Percentiles rank a stretch among this genome's conserved stretches.
phyloP scores from a whole-genome alignment of 2,329 filamentous ascomycete genomes.

The Diaporthe nobilis region DNA sequence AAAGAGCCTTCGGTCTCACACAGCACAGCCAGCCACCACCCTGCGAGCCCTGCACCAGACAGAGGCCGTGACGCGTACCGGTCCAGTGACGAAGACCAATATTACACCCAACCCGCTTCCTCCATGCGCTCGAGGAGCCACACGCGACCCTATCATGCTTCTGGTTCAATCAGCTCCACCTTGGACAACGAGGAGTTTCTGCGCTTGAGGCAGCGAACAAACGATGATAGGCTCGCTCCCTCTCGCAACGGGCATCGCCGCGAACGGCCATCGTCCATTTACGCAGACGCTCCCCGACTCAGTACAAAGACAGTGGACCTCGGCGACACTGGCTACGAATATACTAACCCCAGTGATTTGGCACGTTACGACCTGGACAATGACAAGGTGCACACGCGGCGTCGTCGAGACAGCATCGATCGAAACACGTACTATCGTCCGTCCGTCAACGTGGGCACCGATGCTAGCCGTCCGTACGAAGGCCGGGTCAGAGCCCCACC shows the following conservation, averaged over 20 bases:
- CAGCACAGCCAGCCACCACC: conserved; percentile 52
- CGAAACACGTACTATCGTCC: conserved; percentile 66
- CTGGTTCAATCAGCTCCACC: conserved; percentile 60
- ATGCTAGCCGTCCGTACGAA: conserved; percentile 59
- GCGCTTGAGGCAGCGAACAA: conserved; percentile 63
- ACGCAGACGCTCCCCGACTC: conserved; percentile 60
- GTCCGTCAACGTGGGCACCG: conserved; percentile 66
- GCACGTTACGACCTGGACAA: conserved; percentile 74
- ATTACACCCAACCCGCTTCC: conserved; percentile 71
- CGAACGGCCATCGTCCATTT: conserved; percentile 61
- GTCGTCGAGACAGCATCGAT: conserved; percentile 69
- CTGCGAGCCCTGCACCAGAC: conserved; percentile 66
- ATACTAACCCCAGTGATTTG: conserved; percentile 74
- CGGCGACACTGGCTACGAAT: conserved; percentile 73
- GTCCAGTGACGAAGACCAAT: conserved; percentile 63
- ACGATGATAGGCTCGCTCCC: conserved; percentile 58
- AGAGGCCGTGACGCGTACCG: conserved; percentile 65
- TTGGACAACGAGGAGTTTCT: conserved; percentile 67
- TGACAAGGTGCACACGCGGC: conserved; percentile 56
- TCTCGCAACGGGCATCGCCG: conserved; percentile 60
- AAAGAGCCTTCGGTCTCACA: conserved; percentile 59
- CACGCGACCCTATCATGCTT: conserved; percentile 42
- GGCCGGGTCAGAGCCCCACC: conserved; percentile 68
- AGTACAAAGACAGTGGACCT: conserved; percentile 64
- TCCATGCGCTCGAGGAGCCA: conserved; percentile 67